These are phyloP conservation scores for Hyaloscypha bicolor DNA, from an alignment of 495 filamentous ascomycete genomes.

Conservation along the genomic window DNA sequence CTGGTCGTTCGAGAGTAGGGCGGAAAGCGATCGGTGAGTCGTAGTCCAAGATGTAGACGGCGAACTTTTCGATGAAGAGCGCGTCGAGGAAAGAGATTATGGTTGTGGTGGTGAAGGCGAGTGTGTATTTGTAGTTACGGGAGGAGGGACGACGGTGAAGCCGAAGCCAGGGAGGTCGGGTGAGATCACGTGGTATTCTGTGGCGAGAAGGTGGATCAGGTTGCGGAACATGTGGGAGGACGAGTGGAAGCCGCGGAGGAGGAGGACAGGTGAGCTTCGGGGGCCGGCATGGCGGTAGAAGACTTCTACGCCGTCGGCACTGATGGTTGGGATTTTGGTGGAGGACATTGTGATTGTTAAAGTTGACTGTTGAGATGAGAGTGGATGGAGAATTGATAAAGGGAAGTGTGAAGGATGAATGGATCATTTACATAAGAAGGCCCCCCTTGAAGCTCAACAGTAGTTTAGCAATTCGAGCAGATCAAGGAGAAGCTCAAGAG, in stretches of 20 bases:
- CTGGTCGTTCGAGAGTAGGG: constrained; percentile 50
- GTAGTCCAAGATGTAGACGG: constrained; percentile 68
- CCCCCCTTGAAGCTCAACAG: neutral
- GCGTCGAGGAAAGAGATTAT: constrained; percentile 45
- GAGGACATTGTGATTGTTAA: constrained; percentile 1
- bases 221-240: constrained; percentile 64
- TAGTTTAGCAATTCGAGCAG: neutral
- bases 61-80: constrained; percentile 47
- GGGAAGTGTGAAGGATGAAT: neutral
- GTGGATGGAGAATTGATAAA: neutral
- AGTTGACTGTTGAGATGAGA: neutral
- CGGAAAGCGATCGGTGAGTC: constrained; percentile 58
- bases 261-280: constrained; percentile 44
- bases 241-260: constrained; percentile 65
- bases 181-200: constrained; percentile 54
- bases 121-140: constrained; percentile 51
- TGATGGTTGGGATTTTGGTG: constrained; percentile 23
- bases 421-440: neutral
- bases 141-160: constrained; percentile 50
- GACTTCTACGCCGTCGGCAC: constrained; percentile 46
- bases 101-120: constrained; percentile 43
- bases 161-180: constrained; percentile 65
- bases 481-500: neutral
- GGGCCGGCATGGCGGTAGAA: constrained; percentile 57
- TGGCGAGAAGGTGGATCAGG: constrained; percentile 59